Evolutionary conservation across 768 basidiomycete species (phyloP), one percentile per base, ranked within the genome.

Genomic region (Kwoniella sp.): DNA sequence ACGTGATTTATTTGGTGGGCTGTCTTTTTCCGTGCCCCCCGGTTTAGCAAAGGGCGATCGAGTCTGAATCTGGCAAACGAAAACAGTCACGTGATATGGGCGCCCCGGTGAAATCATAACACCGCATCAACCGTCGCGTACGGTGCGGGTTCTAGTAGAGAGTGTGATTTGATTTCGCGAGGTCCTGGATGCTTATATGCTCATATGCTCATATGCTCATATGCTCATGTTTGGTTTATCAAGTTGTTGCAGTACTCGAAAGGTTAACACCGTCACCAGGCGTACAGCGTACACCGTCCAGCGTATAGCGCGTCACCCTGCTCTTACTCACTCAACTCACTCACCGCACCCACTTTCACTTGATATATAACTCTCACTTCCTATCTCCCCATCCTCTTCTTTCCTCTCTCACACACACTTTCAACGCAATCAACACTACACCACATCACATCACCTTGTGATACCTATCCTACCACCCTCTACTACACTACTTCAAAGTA

Each of bases 401-500:
- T 5, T 53, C 37, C 44, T 58, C 24, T 30, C 51, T 40, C 37
- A 48, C 52, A 30, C 36, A 33, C 13, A 33, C 27, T 51, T 33
- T 54, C 17, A 33, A n/a, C n/a, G n/a, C 33, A 33, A 33, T 33
- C 40, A 10, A 44, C 40, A 10, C 40, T 10, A 44, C 8, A 19
- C 10, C 7, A 19, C 17, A 9, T 44, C 40, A 44, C 40, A 9
- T 44, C 40, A 15, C n/a, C n/a, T n/a, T 19, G 40, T 44, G 40
- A 44, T 15, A 44, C 40, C 40, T 44, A 44, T 13, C 13, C 40
- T 44, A 9, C 40, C 40, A 10, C 17, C 17, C 40, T 44, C 8
- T 15, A 44, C 47, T 26, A 56, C 61, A 48, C 57, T 50, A 53
- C 40, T 44, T 44, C 40, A 9, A 44, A 44, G 40, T 55, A 47